Evolutionary conservation across 768 basidiomycete genomes (phyloP).

Genomic region (Daedaleopsis nitida): DNA sequence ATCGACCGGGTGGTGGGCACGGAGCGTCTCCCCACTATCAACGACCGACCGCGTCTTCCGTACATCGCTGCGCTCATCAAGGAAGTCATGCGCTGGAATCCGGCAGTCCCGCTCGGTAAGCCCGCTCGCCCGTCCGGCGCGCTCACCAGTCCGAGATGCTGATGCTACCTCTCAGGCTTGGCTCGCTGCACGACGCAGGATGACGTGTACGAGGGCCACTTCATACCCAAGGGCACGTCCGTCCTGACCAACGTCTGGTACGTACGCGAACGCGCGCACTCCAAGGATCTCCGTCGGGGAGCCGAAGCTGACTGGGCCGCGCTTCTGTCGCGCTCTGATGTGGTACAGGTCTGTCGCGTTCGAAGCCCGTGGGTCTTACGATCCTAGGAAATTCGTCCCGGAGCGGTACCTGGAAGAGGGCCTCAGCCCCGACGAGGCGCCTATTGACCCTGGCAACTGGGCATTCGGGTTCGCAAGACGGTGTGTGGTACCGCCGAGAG

Average conservation of each 20-base stretch:
- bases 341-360: constrained; percentile 13
- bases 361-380: constrained; percentile 14
- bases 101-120: constrained; percentile 33
- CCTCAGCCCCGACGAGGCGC: neutral
- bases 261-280: neutral
- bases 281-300: neutral
- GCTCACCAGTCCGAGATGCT: neutral
- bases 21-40: constrained; percentile 22
- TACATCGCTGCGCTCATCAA: constrained; percentile 25
- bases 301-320: neutral
- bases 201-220: constrained; percentile 26
- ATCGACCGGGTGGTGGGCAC: constrained; percentile 29
- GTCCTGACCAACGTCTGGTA: constrained; percentile 31
- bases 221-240: constrained; percentile 28
- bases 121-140: neutral
- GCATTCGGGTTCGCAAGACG: constrained; percentile 21
- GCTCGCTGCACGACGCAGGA: constrained; percentile 20
- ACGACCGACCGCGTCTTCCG: constrained; percentile 22
- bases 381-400: constrained; percentile 20
- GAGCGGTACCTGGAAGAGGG: constrained; percentile 21
- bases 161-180: constrained; percentile 15
- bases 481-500: neutral
- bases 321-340: too few relatives aligned
- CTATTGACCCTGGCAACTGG: constrained; percentile 2
- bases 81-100: constrained; percentile 37